phyloP scores from a whole-genome alignment of 2,329 filamentous ascomycete genomes.

The Talaromyces sp. region DNA sequence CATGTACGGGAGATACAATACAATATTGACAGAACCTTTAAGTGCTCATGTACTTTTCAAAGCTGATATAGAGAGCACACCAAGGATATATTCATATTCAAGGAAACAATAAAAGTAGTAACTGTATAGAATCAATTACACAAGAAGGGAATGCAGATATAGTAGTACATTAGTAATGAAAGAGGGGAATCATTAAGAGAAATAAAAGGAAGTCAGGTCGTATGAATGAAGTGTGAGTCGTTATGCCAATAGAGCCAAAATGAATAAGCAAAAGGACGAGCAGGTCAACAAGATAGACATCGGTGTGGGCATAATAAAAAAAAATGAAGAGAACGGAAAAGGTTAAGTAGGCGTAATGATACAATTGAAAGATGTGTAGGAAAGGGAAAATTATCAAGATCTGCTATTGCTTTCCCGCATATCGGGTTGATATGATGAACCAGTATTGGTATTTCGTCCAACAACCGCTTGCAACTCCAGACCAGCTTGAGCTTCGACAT shows the following conservation, averaged over 20 bases:
- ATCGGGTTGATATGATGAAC: conserved; percentile 17
- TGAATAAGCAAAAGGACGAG: not conserved
- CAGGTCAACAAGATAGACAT: not conserved
- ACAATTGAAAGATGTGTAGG: not conserved
- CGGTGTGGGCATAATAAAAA: conserved; percentile 12
- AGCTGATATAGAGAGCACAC: not conserved
- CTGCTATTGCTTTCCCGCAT: not conserved
- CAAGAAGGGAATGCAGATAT: conserved; percentile 6
- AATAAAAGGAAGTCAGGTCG: not conserved
- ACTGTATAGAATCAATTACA: conserved; percentile 10
- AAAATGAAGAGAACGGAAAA: conserved; percentile 1
- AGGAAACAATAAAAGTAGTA: not conserved
- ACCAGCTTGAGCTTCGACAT: conserved; percentile 51
- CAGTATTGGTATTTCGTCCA: conserved; percentile 20
- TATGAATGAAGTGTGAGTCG: conserved; percentile 7
- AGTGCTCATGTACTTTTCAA: no score
- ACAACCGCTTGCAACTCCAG: conserved; percentile 71
- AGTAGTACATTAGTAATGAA: conserved; percentile 19
- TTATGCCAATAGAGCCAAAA: conserved; percentile 8
- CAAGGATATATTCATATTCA: not conserved
- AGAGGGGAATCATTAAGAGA: conserved; percentile 13
- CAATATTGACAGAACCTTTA: not conserved
- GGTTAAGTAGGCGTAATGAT: not conserved
- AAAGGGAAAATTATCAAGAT: not conserved
- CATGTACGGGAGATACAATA: not conserved